Evolutionary conservation across 2,329 filamentous ascomycete species (phyloP).

Genomic region (Pseudonectria foliicola): DNA sequence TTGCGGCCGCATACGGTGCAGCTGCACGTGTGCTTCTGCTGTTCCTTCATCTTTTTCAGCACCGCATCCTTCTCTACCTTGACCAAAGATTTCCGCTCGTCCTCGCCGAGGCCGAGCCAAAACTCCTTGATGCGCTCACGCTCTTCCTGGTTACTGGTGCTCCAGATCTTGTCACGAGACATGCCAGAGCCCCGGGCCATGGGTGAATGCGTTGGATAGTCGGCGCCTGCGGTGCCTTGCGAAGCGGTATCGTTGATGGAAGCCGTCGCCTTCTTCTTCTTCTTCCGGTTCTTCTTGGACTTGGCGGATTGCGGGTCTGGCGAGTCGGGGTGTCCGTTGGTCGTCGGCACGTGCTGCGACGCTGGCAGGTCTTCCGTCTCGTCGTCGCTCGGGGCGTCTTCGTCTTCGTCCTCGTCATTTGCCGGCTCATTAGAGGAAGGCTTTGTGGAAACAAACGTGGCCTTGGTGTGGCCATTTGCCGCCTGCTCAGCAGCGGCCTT

Average conservation of each 20-base stretch:
- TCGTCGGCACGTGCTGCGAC: constrained; percentile 19
- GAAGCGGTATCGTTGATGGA: constrained; percentile 15
- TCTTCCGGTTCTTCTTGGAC: constrained; percentile 59
- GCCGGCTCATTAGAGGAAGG: constrained; percentile 18
- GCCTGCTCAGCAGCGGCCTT: constrained; percentile 45
- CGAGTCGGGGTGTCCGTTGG: constrained; percentile 22
- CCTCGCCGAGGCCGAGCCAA: constrained; percentile 90
- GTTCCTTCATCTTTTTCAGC: constrained; percentile 98
- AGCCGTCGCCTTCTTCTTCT: constrained; percentile 52
- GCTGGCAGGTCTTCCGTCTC: neutral
- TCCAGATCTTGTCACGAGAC: constrained; percentile 88
- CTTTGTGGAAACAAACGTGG: constrained; percentile 21
- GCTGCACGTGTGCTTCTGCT: constrained; percentile 98
- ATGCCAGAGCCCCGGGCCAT: constrained; percentile 36
- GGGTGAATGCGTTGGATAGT: constrained; percentile 20
- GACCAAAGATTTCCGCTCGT: constrained; percentile 88
- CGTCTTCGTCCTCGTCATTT: constrained; percentile 47
- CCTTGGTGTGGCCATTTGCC: constrained; percentile 35
- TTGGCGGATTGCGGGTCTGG: constrained; percentile 26
- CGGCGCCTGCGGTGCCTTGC: constrained; percentile 10
- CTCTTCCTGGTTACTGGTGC: constrained; percentile 88
- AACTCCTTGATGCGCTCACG: constrained; percentile 97
- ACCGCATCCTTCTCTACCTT: constrained; percentile 99
- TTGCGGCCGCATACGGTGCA: constrained; percentile 96
- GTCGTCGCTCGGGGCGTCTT: constrained; percentile 32